Conservation (phyloP, 495 filamentous ascomycete species). For the Lophiostoma macrostomum region DNA sequence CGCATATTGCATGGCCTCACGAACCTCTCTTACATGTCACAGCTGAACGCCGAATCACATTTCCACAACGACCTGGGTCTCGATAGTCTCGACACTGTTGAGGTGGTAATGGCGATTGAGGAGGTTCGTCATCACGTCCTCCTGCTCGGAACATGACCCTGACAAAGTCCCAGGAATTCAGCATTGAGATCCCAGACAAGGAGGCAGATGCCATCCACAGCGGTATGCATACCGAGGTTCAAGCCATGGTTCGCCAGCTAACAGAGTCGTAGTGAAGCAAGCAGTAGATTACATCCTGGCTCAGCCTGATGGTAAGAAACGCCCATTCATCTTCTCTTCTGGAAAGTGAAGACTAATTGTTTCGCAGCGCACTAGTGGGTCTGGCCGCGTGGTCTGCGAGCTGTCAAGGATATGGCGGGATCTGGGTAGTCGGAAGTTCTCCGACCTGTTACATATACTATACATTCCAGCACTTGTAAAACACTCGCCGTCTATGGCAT, state of each 20-base stretch:
- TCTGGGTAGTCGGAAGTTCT: constrained; percentile 20
- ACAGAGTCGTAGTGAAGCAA: constrained; percentile 72
- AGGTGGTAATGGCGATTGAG: constrained; percentile 99
- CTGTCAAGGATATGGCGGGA: constrained; percentile 15
- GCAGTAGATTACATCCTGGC: constrained; percentile 92
- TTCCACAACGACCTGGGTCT: constrained; percentile 94
- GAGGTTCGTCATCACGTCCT: constrained; percentile 61
- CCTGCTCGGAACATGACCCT: constrained; percentile 12
- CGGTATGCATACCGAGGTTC: constrained; percentile 59
- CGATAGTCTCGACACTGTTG: constrained; percentile 95
- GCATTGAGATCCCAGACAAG: constrained; percentile 99
- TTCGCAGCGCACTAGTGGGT: constrained; percentile 36
- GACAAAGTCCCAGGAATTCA: constrained; percentile 76
- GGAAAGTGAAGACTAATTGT: constrained; percentile 21
- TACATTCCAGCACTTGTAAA: constrained; percentile 33
- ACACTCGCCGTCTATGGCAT: constrained; percentile 20
- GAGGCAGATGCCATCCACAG: constrained; percentile 96
- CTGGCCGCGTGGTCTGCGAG: not conserved
- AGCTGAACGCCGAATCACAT: constrained; percentile 81
- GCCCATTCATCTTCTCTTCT: not conserved
- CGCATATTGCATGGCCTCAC: not conserved
- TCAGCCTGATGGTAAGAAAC: constrained; percentile 74
- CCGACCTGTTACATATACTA: constrained; percentile 30
- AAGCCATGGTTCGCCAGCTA: constrained; percentile 11
- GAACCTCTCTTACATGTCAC: constrained; percentile 22